Percentiles rank a stretch among this genome's conserved stretches.
These are phyloP conservation scores for Pugionium cornutum DNA, from an alignment of 345 rosid genomes.

Conservation along the genomic window DNA sequence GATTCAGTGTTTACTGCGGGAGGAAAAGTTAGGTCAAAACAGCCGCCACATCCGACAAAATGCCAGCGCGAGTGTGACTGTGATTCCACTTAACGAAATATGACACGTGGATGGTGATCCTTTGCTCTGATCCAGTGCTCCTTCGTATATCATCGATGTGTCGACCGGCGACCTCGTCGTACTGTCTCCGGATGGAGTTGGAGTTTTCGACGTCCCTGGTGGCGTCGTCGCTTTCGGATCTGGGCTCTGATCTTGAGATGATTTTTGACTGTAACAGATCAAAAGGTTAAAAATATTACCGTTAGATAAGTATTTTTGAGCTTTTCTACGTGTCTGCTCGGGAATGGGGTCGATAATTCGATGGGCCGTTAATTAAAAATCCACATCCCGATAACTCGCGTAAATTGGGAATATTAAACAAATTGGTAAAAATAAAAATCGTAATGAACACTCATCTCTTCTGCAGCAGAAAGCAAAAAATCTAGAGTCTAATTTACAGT, in stretches of 20 bases:
- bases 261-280: conserved; percentile 58
- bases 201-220: conserved; percentile 21
- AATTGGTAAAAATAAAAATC: too few species aligned
- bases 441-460: too few species aligned
- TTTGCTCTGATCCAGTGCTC: conserved; percentile 49
- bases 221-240: conserved; percentile 25
- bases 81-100: conserved; percentile 35
- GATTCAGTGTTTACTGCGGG: conserved; percentile 16
- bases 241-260: conserved; percentile 52
- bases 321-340: conserved; percentile 19
- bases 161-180: conserved; percentile 33
- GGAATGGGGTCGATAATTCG: background rate
- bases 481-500: too few species aligned
- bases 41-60: conserved; percentile 47
- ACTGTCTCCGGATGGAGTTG: conserved; percentile 7
- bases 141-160: conserved; percentile 70
- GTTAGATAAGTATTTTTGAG: conserved; percentile 26
- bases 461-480: too few species aligned
- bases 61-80: conserved; percentile 42
- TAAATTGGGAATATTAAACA: background rate
- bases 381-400: too few species aligned
- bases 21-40: conserved; percentile 35
- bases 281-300: conserved; percentile 5
- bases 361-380: too few species aligned
- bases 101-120: conserved; percentile 44